These are phyloP conservation scores for Fragilaria crotonensis DNA, from an alignment of 108 stramenopile species.

Conservation along the genomic window DNA sequence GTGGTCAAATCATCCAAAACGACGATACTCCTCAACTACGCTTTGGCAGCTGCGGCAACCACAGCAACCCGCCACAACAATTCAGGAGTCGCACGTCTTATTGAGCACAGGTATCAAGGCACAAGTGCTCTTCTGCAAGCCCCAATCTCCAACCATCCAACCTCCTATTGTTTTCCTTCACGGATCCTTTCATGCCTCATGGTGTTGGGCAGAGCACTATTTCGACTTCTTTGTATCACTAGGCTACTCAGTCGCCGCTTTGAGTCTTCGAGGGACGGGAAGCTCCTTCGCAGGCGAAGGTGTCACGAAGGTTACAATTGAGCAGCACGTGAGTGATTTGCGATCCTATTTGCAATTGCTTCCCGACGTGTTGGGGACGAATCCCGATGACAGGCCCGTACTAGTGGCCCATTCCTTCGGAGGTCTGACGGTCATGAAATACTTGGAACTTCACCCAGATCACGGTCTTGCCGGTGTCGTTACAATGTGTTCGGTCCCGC, in stretches of 20 bases:
- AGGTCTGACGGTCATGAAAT: constrained; percentile 51
- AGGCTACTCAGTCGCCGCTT: constrained; percentile 47
- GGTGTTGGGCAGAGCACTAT: constrained; percentile 62
- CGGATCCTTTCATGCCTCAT: constrained; percentile 64
- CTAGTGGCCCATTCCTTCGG: constrained; percentile 56
- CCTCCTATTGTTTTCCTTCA: constrained; percentile 58
- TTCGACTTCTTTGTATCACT: constrained; percentile 38
- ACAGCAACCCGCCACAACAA: background rate
- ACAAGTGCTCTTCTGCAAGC: constrained; percentile 9
- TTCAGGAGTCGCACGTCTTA: background rate
- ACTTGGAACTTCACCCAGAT: constrained; percentile 25
- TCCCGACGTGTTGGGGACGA: constrained; percentile 4
- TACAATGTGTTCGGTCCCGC: constrained; percentile 75
- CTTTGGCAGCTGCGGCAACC: too few species aligned
- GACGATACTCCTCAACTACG: too few species aligned
- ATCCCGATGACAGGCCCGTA: constrained; percentile 21
- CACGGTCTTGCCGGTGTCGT: constrained; percentile 40
- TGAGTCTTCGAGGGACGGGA: constrained; percentile 59
- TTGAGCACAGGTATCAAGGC: constrained; percentile 14
- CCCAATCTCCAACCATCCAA: background rate
- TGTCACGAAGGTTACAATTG: constrained; percentile 53
- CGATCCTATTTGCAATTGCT: constrained; percentile 21
- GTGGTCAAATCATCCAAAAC: too few species aligned
- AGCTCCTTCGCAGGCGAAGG: constrained; percentile 58
- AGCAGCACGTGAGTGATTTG: constrained; percentile 46